Base-by-base conservation (phyloP, 805 yeast genomes). In the Yamadazyma philogaea region DNA sequence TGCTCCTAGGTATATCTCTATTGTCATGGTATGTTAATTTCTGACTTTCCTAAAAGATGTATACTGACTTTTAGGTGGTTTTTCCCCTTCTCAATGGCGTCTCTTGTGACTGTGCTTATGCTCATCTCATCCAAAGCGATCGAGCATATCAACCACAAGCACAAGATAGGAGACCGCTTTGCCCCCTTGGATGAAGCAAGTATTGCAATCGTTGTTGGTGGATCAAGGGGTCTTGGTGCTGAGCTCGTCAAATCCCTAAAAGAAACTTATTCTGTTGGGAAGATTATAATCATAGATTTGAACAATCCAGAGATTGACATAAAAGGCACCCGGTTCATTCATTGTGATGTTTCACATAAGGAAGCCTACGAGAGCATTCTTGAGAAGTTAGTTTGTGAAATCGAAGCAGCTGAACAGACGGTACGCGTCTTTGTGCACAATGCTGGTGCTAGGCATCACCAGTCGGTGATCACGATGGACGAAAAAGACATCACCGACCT, bases 201-300 rank as follows among this genome's bases (percentile, higher is more conserved):
- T 41, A 47, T 53, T 19, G 70, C 73, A 2, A 35, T 75, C 19
- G 57, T 76, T 5, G 76, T 81, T 0, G 83, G 83, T 0, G 82
- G 81, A 0, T 60, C 74, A 12, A 50, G 56, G 24, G 82, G 83
- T 0, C 55, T 78, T n/a, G 83, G 83, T 0, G 48, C 52, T 1
- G 72, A 66, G 36, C 51, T 75, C 4, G 71, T 65, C 3, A 49
- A 50, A 26, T 36, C 18, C 15, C 48, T 75, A 2, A 11, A 12
- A 12, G 57, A 62, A 0, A 45, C 43, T 2, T 49, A 50, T 7
- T 30, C 44, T 6, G 41, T 49, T 7, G 33, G 34, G 21, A 40
- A 40, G 12, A 47, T 43, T 3, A 40, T 47, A 11, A 53, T 68
- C 2, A 37, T 48, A 5, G 52, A 48, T 18, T 22, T 42, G 11